Conservation (phyloP, 306 rosid genomes). For the Dryas drummondii region DNA sequence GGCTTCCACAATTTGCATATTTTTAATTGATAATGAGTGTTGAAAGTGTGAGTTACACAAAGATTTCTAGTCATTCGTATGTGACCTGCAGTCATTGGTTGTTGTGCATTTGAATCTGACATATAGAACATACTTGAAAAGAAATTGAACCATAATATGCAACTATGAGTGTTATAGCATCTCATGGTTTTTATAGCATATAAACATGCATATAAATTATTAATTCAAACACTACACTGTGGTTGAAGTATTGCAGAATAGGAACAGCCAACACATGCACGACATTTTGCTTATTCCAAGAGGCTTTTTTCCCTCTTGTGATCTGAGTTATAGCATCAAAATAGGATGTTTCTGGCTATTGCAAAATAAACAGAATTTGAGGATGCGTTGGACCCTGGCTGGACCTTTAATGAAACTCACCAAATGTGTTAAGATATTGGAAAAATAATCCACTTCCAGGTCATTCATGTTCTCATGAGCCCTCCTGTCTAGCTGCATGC, state of each 20-base stretch:
- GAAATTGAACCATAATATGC: neutral
- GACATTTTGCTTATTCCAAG: slow-evolving; percentile 9
- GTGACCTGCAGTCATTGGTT: neutral
- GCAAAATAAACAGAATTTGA: neutral
- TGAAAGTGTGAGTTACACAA: neutral
- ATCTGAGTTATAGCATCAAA: neutral
- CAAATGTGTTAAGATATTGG: neutral
- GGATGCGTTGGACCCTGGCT: neutral
- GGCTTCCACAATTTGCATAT: slow-evolving; percentile 1
- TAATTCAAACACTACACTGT: slow-evolving; percentile 15
- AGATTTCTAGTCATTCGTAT: neutral
- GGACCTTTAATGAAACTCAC: neutral
- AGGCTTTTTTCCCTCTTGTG: slow-evolving; percentile 3
- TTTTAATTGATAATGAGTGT: neutral
- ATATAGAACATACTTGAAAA: slow-evolving; percentile 7
- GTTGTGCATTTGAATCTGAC: slow-evolving; percentile 11
- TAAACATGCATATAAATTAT: slow-evolving; percentile 10
- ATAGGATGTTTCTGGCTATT: neutral
- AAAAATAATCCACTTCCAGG: neutral
- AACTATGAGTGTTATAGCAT: neutral
- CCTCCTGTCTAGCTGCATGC: neutral
- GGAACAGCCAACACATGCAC: slow-evolving; percentile 18
- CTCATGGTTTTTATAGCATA: neutral
- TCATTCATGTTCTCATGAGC: neutral
- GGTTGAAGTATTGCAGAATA: slow-evolving; percentile 16